Conservation (phyloP, 192 early-diverging fungal genomes). For the Mortierella hygrophila region DNA sequence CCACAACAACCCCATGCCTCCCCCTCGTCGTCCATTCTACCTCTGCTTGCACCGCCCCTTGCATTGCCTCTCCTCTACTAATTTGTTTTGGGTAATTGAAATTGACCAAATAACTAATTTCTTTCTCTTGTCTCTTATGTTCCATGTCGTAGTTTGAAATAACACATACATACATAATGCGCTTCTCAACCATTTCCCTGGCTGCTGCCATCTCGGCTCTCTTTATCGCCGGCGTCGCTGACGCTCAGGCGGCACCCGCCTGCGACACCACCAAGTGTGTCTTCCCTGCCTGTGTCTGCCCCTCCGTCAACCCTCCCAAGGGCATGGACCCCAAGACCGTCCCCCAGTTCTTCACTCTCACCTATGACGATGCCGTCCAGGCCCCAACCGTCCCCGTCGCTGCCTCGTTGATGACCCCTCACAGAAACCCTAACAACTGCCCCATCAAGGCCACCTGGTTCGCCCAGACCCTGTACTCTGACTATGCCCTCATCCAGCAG, state of each 20-base stretch:
- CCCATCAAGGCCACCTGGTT: slow-evolving; percentile 70
- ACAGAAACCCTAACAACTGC: slow-evolving; percentile 69
- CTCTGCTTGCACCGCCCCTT: not conserved
- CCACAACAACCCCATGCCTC: not conserved
- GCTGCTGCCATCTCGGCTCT: slow-evolving; percentile 35
- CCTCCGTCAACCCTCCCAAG: slow-evolving; percentile 63
- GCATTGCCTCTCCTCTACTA: not conserved
- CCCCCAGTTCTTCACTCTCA: slow-evolving; percentile 71
- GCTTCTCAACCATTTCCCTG: slow-evolving; percentile 34
- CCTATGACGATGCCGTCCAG: slow-evolving; percentile 77
- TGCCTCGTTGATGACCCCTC: slow-evolving; percentile 12
- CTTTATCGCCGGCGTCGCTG: slow-evolving; percentile 14
- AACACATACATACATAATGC: slow-evolving; percentile 20
- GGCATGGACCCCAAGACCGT: slow-evolving; percentile 60
- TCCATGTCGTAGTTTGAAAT: slow-evolving; percentile 16
- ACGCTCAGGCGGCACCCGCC: slow-evolving; percentile 36
- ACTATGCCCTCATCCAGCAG: slow-evolving; percentile 69
- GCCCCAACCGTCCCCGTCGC: slow-evolving; percentile 33
- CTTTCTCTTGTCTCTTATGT: not conserved
- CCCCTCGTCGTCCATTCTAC: not conserved
- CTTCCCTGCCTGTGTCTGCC: slow-evolving; percentile 65
- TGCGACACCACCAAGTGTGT: slow-evolving; percentile 65
- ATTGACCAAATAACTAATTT: slow-evolving; percentile 18
- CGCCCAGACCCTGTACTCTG: slow-evolving; percentile 72
- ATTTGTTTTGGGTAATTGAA: not conserved